Evolutionary conservation across 176 grass and related monocot genomes (phyloP), one percentile per base, ranked within the genome.

Genomic region (Musa beccarii): DNA sequence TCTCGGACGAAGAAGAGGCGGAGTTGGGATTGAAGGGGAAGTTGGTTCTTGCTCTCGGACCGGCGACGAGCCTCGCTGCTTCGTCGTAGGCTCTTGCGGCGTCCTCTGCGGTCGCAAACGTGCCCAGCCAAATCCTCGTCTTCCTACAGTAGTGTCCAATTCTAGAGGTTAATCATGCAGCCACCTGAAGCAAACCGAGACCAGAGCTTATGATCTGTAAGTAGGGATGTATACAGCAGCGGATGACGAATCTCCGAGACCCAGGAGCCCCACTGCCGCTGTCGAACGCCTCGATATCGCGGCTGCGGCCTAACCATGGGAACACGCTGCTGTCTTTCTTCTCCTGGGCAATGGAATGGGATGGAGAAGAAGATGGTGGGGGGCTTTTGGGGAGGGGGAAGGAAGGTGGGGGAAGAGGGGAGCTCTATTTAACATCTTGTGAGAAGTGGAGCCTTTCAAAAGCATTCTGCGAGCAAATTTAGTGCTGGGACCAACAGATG

Each of bases 111-210:
- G 59, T 65, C 59, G 66, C 75, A 50, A 66, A 77, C 49, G 75
- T 77, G 16, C 75, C 75, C 20, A 77, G 75, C 75, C 75, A 77
- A 16, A 77, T 77, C 59, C 75, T 64, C 13, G 75, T 77, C 75
- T 77, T 77, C 59, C 75, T 77, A 61, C 49, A 52, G 15, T 16
- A 15, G 11, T 43, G 11, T 6, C 1, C 71, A 24, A 25, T 24
- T 52, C 11, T 11, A 54, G 12, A 54, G 2, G 10, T 72, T 17
- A 52, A 20, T 25, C 66, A 68, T 13, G 16, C 3, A 49, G 29
- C 29, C 19, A 16, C 16, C 28, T 0, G 15, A 34, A 16, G 25
- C 9, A 69, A 34, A 19, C 10, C 16, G 2, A 16, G 65, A 69
- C 16, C 34, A 43, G 12, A 43, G 9, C 28, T 12, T 51, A 69